Evolutionary conservation across 2,329 filamentous ascomycete species (phyloP).

Genomic region (Talaromyces sp.): DNA sequence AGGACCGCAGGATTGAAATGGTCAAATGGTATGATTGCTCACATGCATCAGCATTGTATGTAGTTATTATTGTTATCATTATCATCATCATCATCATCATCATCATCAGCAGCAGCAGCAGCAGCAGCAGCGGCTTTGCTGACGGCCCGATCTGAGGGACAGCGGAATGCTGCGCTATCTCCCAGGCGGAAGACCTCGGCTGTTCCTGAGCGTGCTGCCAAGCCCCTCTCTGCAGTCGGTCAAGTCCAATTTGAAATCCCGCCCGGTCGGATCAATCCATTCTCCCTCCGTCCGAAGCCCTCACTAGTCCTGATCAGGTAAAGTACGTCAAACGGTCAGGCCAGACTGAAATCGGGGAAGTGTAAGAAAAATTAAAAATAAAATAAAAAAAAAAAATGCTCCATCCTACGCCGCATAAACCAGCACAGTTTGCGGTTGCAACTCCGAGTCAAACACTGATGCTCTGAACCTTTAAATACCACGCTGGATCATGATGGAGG

Average conservation of each 20-base stretch:
- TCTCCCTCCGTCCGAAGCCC: background rate
- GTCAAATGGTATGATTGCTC: too few relatives aligned
- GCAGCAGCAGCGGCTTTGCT: too few relatives aligned
- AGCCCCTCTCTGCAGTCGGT: background rate
- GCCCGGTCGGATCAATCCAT: background rate
- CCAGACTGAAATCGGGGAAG: background rate
- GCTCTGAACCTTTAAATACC: constrained; percentile 6
- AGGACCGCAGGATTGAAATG: too few relatives aligned
- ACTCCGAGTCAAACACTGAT: background rate
- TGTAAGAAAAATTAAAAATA: background rate
- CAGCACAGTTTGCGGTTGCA: constrained; percentile 30
- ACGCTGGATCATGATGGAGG: constrained; percentile 13
- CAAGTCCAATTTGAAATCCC: too few relatives aligned
- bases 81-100: too few relatives aligned
- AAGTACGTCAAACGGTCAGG: background rate
- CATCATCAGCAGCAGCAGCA: too few relatives aligned
- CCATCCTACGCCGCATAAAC: constrained; percentile 44
- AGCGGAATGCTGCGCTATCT: background rate
- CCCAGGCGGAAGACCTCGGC: background rate
- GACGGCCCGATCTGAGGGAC: too few relatives aligned
- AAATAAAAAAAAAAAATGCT: constrained; percentile 36
- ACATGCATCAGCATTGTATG: too few relatives aligned
- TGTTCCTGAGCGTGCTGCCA: constrained; percentile 3
- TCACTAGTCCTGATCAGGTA: background rate
- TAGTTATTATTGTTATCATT: too few relatives aligned